These are phyloP conservation scores for Mollisiaceae sp. DNA, from an alignment of 2,329 filamentous ascomycete genomes.

Conservation along the genomic window DNA sequence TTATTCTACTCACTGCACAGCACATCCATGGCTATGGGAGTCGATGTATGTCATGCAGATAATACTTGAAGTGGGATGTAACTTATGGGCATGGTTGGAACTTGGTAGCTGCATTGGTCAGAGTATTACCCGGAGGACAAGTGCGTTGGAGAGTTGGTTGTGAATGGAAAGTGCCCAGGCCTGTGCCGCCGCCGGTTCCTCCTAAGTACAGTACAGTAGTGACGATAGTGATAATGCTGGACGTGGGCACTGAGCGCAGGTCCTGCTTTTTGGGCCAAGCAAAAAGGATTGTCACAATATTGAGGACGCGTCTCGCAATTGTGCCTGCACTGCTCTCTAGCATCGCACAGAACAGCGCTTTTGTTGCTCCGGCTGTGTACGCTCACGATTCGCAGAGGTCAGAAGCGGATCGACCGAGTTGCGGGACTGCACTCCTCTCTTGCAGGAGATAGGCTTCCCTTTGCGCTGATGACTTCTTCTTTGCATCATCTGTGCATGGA, in stretches of 20 bases:
- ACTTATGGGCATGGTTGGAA: background rate
- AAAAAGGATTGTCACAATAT: background rate
- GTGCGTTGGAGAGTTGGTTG: background rate
- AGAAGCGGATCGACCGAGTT: background rate
- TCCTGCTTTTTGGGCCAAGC: conserved; percentile 3
- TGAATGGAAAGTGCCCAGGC: background rate
- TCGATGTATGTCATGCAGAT: conserved; percentile 11
- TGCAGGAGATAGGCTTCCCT: conserved; percentile 11
- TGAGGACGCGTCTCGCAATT: conserved; percentile 9
- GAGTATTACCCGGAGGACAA: background rate
- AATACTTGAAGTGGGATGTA: background rate
- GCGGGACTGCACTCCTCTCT: background rate
- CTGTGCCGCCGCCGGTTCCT: background rate
- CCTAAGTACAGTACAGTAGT: too few relatives aligned
- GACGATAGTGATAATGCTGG: background rate
- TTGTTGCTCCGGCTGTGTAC: background rate
- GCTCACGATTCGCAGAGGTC: background rate
- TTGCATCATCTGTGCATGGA: conserved; percentile 25
- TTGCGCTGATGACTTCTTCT: conserved; percentile 20
- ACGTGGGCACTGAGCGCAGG: background rate
- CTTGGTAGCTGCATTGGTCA: conserved; percentile 2
- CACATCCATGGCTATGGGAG: background rate
- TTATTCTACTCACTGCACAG: background rate
- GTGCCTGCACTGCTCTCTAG: background rate
- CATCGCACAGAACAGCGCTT: background rate